Percentiles rank a stretch among this genome's conserved stretches.
Evolutionary conservation across 495 filamentous ascomycete genomes (phyloP).

Genomic region (Podospora pseudoanserina): DNA sequence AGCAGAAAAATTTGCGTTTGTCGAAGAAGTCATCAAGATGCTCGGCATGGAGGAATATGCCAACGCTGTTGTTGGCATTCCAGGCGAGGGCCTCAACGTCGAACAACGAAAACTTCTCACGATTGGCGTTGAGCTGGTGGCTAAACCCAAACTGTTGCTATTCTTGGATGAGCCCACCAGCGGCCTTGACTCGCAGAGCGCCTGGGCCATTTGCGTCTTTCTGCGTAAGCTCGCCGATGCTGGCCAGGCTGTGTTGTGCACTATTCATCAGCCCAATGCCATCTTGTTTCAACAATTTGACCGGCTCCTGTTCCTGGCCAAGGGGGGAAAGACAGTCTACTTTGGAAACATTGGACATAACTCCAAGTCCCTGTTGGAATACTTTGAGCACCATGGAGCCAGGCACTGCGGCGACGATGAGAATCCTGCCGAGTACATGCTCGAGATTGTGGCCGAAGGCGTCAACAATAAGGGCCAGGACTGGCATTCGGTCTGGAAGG

Average conservation of each 20-base stretch:
- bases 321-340: constrained; percentile 65
- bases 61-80: constrained; percentile 79
- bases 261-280: constrained; percentile 74
- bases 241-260: constrained; percentile 69
- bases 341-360: constrained; percentile 55
- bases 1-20: constrained; percentile 74
- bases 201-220: constrained; percentile 78
- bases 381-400: constrained; percentile 64
- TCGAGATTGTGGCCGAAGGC: constrained; percentile 73
- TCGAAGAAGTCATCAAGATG: constrained; percentile 83
- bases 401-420: constrained; percentile 62
- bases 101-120: constrained; percentile 64
- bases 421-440: constrained; percentile 83
- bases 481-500: constrained; percentile 75
- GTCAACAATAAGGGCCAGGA: constrained; percentile 54
- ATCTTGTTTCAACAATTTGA: constrained; percentile 75
- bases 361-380: constrained; percentile 35
- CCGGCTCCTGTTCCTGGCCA: constrained; percentile 60
- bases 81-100: constrained; percentile 56
- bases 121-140: constrained; percentile 87
- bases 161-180: constrained; percentile 78
- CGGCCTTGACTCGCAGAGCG: constrained; percentile 80
- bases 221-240: constrained; percentile 77
- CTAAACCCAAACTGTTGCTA: constrained; percentile 73
- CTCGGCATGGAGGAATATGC: constrained; percentile 78